Evolutionary conservation across 1,284 basidiomycete species (phyloP).

Genomic region (Malassezia cuniculi): DNA sequence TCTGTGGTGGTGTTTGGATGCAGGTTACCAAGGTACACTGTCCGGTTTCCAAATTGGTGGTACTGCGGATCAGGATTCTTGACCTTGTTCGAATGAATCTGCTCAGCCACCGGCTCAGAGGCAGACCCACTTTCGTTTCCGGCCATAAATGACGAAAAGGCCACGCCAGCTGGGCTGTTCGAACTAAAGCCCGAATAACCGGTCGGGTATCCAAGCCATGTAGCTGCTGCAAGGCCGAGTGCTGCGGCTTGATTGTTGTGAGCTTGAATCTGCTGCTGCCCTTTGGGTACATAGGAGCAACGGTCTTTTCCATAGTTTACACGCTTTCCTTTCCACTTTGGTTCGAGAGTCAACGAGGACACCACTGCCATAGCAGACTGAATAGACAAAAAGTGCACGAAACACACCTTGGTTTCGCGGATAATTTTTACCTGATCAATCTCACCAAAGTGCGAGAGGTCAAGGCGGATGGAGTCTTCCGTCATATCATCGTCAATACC

Average conservation of each 20-base stretch:
- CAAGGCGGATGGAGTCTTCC: constrained; percentile 33
- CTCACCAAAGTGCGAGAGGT: constrained; percentile 37
- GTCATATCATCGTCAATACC: constrained; percentile 33
- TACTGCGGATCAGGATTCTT: constrained; percentile 11
- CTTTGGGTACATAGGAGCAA: constrained; percentile 42
- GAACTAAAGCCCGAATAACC: constrained; percentile 6
- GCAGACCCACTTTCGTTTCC: neutral
- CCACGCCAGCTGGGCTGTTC: no score
- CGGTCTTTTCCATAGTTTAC: constrained; percentile 44
- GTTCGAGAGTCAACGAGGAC: constrained; percentile 31
- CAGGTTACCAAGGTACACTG: constrained; percentile 43
- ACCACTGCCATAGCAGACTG: constrained; percentile 43
- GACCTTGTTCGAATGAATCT: no score
- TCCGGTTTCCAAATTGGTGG: constrained; percentile 42
- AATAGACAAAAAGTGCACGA: constrained; percentile 42
- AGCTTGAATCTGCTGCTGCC: constrained; percentile 43
- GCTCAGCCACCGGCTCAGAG: no score
- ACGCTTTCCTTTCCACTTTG: constrained; percentile 34
- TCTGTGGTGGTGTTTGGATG: constrained; percentile 42
- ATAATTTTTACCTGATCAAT: constrained; percentile 45
- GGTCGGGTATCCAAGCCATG: constrained; percentile 41
- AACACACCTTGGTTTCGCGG: constrained; percentile 43
- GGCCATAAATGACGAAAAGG: neutral
- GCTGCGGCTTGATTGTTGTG: constrained; percentile 44
- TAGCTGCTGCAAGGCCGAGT: constrained; percentile 41